These are phyloP conservation scores for Coniferiporia sulphurascens DNA, from an alignment of 1,284 basidiomycete species.

Conservation along the genomic window DNA sequence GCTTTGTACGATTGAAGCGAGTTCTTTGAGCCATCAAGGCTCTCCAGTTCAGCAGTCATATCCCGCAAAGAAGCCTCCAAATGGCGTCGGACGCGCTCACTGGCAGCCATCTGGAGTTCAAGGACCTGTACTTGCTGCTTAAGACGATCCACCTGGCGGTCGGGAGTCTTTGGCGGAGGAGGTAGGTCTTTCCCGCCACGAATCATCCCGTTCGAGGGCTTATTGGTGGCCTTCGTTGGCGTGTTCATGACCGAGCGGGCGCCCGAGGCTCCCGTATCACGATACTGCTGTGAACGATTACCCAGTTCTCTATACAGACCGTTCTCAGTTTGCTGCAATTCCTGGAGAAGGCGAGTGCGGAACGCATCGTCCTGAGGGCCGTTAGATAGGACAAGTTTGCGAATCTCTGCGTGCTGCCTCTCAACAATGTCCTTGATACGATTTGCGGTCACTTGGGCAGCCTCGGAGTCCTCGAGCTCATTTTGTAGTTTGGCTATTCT, in stretches of 20 bases:
- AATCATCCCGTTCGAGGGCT: conserved; percentile 31
- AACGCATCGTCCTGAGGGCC: conserved; percentile 58
- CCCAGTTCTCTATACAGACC: conserved; percentile 56
- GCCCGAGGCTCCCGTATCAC: conserved; percentile 27
- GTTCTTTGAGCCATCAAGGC: conserved; percentile 60
- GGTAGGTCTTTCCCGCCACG: conserved; percentile 32
- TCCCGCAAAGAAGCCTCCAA: conserved; percentile 59
- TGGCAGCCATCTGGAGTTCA: conserved; percentile 67
- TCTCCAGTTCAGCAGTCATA: conserved; percentile 59
- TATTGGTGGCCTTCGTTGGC: conserved; percentile 38
- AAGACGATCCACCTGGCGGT: conserved; percentile 48
- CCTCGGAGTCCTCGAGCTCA: conserved; percentile 54
- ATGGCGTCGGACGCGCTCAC: conserved; percentile 62
- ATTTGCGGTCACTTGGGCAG: conserved; percentile 44
- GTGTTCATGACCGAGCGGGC: conserved; percentile 33
- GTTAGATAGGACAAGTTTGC: conserved; percentile 54
- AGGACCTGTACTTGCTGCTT: conserved; percentile 63
- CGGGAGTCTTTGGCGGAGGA: conserved; percentile 38
- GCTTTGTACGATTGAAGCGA: conserved; percentile 55
- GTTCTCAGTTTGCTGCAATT: conserved; percentile 63
- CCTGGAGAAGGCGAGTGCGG: conserved; percentile 60
- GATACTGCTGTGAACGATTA: conserved; percentile 25
- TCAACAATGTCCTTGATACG: conserved; percentile 61
- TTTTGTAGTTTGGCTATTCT: conserved; percentile 62
- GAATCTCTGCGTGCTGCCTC: conserved; percentile 66